Evolutionary conservation across 108 stramenopile species (phyloP).

Genomic region (Nitzschia sp.): DNA sequence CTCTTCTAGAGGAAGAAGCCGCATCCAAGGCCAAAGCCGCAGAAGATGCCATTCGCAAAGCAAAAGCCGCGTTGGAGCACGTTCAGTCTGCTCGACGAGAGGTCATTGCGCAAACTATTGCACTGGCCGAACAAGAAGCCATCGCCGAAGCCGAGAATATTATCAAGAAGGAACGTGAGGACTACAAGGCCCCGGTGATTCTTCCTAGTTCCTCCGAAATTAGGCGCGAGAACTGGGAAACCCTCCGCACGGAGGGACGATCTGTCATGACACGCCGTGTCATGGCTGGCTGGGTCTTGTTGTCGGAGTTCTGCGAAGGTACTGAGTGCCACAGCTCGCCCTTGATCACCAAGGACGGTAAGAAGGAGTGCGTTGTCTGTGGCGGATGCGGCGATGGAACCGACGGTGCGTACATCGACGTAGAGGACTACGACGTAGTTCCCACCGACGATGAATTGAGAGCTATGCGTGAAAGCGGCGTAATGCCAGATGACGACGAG

Average conservation of each 20-base stretch:
- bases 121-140: constrained; percentile 33
- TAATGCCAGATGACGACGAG: constrained; percentile 14
- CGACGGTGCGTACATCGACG: constrained; percentile 47
- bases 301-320: constrained; percentile 44
- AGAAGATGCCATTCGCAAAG: constrained; percentile 36
- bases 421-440: constrained; percentile 18
- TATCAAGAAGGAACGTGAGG: constrained; percentile 28
- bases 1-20: constrained; percentile 41
- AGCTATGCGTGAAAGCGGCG: constrained; percentile 3
- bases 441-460: not conserved
- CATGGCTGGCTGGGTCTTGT: constrained; percentile 39
- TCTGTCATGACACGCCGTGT: constrained; percentile 47
- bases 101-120: constrained; percentile 40
- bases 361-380: constrained; percentile 58
- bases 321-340: constrained; percentile 41
- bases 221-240: constrained; percentile 46
- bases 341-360: constrained; percentile 29
- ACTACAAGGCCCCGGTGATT: constrained; percentile 31
- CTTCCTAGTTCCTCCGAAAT: constrained; percentile 22
- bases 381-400: constrained; percentile 51
- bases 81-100: constrained; percentile 19
- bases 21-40: constrained; percentile 33
- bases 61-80: constrained; percentile 34
- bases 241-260: constrained; percentile 41
- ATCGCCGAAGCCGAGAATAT: constrained; percentile 40